A percentile compares a stretch with the other conserved stretches of the same genome.
Evolutionary conservation across 1,284 basidiomycete genomes (phyloP).

Genomic region (Hemileia vastatrix): DNA sequence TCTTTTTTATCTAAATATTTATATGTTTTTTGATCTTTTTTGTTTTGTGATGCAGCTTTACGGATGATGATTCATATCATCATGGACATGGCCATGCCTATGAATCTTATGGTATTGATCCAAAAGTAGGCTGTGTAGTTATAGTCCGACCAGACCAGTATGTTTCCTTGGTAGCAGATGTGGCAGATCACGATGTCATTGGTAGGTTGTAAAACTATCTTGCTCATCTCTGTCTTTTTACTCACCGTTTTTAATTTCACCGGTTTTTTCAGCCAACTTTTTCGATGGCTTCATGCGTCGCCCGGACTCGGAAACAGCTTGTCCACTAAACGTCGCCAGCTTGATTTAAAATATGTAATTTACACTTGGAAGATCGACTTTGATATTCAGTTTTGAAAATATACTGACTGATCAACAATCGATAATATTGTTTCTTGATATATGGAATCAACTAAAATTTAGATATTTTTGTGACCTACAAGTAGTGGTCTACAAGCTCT

Average conservation of each 20-base stretch:
- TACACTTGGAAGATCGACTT: no score
- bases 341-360: no score
- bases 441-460: no score
- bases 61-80: slow-evolving; percentile 40
- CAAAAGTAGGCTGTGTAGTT: slow-evolving; percentile 39
- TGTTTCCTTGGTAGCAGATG: slow-evolving; percentile 29
- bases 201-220: slow-evolving; percentile 16
- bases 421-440: no score
- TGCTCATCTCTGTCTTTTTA: background rate
- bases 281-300: slow-evolving; percentile 1
- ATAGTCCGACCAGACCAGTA: slow-evolving; percentile 45
- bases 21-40: slow-evolving; percentile 19
- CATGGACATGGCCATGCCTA: slow-evolving; percentile 44
- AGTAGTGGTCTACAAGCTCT: no score
- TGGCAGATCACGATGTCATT: slow-evolving; percentile 26
- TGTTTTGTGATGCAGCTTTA: slow-evolving; percentile 32
- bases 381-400: no score
- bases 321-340: no score
- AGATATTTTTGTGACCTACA: no score
- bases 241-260: background rate
- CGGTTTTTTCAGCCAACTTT: background rate
- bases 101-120: slow-evolving; percentile 42
- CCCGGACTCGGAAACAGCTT: no score
- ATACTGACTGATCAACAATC: no score
- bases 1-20: background rate